Percentiles rank a stretch among this genome's conserved stretches.
phyloP scores from a whole-genome alignment of 805 yeast genomes.

The Cyberlindnera americana region DNA sequence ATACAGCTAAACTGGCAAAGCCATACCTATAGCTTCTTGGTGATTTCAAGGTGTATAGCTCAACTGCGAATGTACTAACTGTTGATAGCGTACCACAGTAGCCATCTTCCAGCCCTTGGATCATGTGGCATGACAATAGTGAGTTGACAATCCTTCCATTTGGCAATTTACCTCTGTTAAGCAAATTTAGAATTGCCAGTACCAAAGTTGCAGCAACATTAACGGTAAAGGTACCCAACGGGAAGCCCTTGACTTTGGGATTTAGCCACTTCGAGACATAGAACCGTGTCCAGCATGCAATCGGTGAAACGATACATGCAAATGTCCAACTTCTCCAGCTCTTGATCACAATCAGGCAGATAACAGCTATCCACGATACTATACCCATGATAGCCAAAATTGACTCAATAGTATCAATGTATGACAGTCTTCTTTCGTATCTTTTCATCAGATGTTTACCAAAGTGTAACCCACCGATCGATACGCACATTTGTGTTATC shows the following conservation, averaged over 20 bases:
- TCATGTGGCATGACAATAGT: constrained; percentile 43
- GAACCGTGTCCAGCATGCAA: constrained; percentile 62
- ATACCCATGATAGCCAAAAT: constrained; percentile 15
- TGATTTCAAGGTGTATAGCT: constrained; percentile 42
- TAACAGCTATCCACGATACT: constrained; percentile 24
- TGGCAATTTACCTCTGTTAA: constrained; percentile 40
- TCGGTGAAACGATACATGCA: constrained; percentile 62
- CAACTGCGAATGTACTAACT: constrained; percentile 73
- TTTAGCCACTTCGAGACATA: constrained; percentile 51
- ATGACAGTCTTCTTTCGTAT: constrained; percentile 50
- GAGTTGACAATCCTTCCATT: constrained; percentile 29
- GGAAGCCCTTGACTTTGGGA: constrained; percentile 40
- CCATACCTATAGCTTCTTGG: constrained; percentile 49
- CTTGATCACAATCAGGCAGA: constrained; percentile 20
- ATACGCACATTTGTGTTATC: constrained; percentile 55
- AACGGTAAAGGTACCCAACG: constrained; percentile 48
- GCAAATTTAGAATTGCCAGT: constrained; percentile 40
- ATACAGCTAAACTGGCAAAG: constrained; percentile 38
- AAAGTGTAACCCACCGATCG: constrained; percentile 52
- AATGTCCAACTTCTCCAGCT: constrained; percentile 72
- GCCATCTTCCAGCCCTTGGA: constrained; percentile 57
- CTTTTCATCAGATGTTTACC: constrained; percentile 48
- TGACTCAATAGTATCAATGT: constrained; percentile 30
- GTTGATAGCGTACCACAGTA: constrained; percentile 72
- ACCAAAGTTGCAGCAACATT: constrained; percentile 47